A percentile compares a stretch with the other conserved stretches of the same genome.
Evolutionary conservation across 1,284 basidiomycete species (phyloP).

Genomic region (Puccinia triticina): DNA sequence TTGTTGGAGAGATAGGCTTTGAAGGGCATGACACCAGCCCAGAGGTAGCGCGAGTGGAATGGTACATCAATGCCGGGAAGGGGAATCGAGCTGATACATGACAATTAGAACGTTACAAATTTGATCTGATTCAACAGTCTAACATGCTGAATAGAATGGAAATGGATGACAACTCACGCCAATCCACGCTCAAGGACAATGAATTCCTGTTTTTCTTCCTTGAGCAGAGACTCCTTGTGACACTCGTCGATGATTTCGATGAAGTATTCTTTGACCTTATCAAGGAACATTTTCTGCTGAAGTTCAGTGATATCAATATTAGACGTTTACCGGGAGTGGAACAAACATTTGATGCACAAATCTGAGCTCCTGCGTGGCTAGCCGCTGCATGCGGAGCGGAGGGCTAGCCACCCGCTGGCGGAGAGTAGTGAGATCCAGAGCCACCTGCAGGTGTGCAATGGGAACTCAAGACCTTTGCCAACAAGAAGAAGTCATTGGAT

Average conservation of each 20-base stretch:
- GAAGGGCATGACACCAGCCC: constrained; percentile 98
- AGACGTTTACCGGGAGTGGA: too few relatives aligned
- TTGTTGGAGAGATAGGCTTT: constrained; percentile 95
- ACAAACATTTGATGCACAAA: too few relatives aligned
- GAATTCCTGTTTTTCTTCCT: constrained; percentile 76
- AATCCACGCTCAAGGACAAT: constrained; percentile 95
- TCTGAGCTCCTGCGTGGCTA: too few relatives aligned
- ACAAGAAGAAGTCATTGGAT: too few relatives aligned
- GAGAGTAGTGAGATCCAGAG: too few relatives aligned
- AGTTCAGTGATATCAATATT: constrained; percentile 96
- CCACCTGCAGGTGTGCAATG: too few relatives aligned
- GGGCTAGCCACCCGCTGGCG: too few relatives aligned
- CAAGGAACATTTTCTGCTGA: constrained; percentile 75
- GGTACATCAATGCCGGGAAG: constrained; percentile 97
- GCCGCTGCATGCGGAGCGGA: too few relatives aligned
- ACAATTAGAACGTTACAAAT: too few relatives aligned
- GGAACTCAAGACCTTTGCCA: too few relatives aligned
- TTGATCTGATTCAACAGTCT: too few relatives aligned
- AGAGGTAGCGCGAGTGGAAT: constrained; percentile 97
- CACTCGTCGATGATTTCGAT: constrained; percentile 84
- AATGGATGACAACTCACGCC: constrained; percentile 59
- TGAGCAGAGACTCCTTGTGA: constrained; percentile 72
- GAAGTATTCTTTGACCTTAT: constrained; percentile 89
- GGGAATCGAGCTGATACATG: constrained; percentile 70
- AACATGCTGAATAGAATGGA: too few relatives aligned